phyloP scores from a whole-genome alignment of 2,329 filamentous ascomycete species.

The Cladosporium austrohemisphaericum region DNA sequence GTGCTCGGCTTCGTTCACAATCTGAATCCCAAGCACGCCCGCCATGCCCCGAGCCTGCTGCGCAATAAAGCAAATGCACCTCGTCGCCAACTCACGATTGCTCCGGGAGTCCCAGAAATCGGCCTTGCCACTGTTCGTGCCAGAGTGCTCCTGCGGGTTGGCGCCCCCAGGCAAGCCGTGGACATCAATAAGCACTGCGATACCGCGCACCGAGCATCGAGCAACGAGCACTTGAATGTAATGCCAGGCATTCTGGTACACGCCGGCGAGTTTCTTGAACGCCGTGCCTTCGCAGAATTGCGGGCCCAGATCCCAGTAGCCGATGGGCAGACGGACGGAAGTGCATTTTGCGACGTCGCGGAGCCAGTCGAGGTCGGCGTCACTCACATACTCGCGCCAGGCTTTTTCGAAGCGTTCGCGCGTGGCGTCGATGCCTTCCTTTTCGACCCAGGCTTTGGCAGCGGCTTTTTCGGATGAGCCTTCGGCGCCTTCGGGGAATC shows the following conservation, averaged over 20 bases:
- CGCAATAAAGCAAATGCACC: conserved; percentile 50
- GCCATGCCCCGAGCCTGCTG: conserved; percentile 43
- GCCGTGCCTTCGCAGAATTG: conserved; percentile 49
- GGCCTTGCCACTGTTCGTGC: conserved; percentile 50
- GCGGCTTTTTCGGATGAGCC: conserved; percentile 52
- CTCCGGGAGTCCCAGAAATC: conserved; percentile 48
- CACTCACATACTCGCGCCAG: conserved; percentile 50
- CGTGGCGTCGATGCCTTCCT: conserved; percentile 47
- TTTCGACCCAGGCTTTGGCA: conserved; percentile 46
- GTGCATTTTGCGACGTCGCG: conserved; percentile 51
- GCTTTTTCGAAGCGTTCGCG: conserved; percentile 51
- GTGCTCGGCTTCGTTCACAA: conserved; percentile 55
- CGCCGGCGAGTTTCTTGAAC: conserved; percentile 46
- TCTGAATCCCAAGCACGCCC: conserved; percentile 53
- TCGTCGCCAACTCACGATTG: conserved; percentile 46
- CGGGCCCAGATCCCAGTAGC: conserved; percentile 55
- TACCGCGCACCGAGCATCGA: conserved; percentile 45
- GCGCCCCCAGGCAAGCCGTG: conserved; percentile 58
- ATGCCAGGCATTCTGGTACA: conserved; percentile 54
- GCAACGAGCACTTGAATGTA: conserved; percentile 47
- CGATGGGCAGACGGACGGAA: conserved; percentile 57
- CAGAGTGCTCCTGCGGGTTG: conserved; percentile 54
- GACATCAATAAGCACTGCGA: conserved; percentile 56
- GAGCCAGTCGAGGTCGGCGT: conserved; percentile 53
- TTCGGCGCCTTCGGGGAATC: conserved; percentile 45